Evolutionary conservation across 768 basidiomycete species (phyloP).

Genomic region (Infundibulicybe gibba): DNA sequence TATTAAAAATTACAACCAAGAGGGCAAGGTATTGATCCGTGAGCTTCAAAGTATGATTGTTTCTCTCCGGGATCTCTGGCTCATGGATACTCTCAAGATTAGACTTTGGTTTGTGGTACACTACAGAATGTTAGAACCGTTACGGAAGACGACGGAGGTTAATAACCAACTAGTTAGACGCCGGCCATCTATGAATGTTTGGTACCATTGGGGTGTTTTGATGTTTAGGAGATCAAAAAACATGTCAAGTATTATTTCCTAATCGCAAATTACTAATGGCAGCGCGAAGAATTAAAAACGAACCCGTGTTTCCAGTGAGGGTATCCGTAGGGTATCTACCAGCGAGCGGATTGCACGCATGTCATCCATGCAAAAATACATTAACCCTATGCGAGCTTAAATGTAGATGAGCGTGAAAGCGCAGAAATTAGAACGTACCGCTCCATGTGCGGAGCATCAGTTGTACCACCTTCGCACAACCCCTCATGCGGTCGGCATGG

Average conservation of each 20-base stretch:
- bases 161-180: conserved; percentile 71
- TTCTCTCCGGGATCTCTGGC: conserved; percentile 39
- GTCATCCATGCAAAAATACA: conserved; percentile 92
- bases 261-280: not conserved
- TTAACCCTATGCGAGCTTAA: conserved; percentile 52
- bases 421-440: conserved; percentile 47
- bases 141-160: not conserved
- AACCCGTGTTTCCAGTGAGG: conserved; percentile 83
- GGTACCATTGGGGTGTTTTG: conserved; percentile 89
- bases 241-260: conserved; percentile 94
- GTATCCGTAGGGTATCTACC: conserved; percentile 83
- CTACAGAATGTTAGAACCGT: conserved; percentile 25
- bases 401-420: not conserved
- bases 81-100: conserved; percentile 27
- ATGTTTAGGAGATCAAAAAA: conserved; percentile 93
- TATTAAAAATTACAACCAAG: conserved; percentile 77
- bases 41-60: conserved; percentile 62
- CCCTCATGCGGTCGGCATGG: conserved; percentile 76
- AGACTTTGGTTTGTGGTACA: conserved; percentile 61
- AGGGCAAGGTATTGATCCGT: conserved; percentile 93
- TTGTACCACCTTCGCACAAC: conserved; percentile 73
- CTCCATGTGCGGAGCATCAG: conserved; percentile 91
- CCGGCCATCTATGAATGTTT: conserved; percentile 87
- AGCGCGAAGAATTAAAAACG: conserved; percentile 14
- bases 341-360: conserved; percentile 83